Base-by-base conservation (phyloP, 2,329 filamentous ascomycete genomes). In the Hypoxylon sp. region DNA sequence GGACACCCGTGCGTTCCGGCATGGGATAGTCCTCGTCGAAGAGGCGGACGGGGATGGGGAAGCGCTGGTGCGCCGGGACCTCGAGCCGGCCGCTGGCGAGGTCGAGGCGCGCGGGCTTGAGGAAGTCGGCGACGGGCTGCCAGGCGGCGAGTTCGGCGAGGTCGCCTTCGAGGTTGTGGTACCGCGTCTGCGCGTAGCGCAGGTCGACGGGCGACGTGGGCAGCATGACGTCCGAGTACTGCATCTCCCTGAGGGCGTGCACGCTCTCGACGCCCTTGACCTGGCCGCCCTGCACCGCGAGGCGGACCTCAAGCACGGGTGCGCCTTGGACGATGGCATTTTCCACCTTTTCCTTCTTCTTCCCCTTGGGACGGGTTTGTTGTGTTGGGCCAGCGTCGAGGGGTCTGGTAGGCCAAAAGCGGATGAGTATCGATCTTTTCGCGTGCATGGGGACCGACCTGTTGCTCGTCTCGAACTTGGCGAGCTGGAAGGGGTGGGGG, bases 151-250 rank as follows among this genome's bases (percentile, higher is more conserved):
- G 58, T 8, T 70, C 46, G 3, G 49, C 26, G 35, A 61, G 66
- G 10, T 61, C 58, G 24, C 68, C 72, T 9, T 60, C 51, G 10
- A 79, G 68, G 15, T 60, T 47, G 53, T 66, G 70, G 31, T 73
- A 71, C 4, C 74, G 68, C 15, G 69, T 68, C 68, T 81, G 78
- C 1, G 70, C 69, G 38, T 84, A 58, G 35, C 81, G 81, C 31
- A 81, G 67, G 62, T 86, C 83, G 45, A 85, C 77, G 43, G 71
- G 73, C 26, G 77, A 72, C 0, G 66, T 53, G 1, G 83, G 82
- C 3, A 83, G 72, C 29, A 83, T 68, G 3, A 81, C 67, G 63
- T 85, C 81, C 46, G 70, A 63, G n/a, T 69, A 58, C 50, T 71
- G 72, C 1, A 69, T 68, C n/a, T 73, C 64, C 29, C 71, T 69